Percentiles rank a stretch among this genome's conserved stretches.
Evolutionary conservation across 2,329 filamentous ascomycete species (phyloP).

Genomic region (Claviceps pusilla): DNA sequence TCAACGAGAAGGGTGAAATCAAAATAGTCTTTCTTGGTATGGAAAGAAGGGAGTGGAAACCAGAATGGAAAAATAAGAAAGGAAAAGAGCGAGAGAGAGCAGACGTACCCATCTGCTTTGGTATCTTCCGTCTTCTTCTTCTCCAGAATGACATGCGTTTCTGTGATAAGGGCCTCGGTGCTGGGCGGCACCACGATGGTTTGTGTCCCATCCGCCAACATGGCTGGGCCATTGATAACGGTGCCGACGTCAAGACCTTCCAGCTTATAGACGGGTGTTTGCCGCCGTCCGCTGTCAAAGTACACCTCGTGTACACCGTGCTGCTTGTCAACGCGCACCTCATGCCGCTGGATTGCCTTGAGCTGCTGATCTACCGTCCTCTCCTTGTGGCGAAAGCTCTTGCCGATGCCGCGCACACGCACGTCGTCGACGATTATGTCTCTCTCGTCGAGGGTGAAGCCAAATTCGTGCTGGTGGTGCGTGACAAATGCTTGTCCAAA

Average conservation of each 20-base stretch:
- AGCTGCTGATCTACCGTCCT: slow-evolving; percentile 77
- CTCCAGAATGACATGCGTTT: slow-evolving; percentile 83
- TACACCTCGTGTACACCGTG: slow-evolving; percentile 60
- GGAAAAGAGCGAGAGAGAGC: too few species aligned
- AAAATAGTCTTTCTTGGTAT: neutral
- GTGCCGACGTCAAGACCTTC: slow-evolving; percentile 59
- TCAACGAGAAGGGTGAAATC: neutral
- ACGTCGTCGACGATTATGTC: slow-evolving; percentile 88
- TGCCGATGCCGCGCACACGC: slow-evolving; percentile 74
- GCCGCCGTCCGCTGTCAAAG: slow-evolving; percentile 63
- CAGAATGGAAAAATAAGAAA: neutral
- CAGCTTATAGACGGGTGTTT: slow-evolving; percentile 74
- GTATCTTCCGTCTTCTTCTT: slow-evolving; percentile 41
- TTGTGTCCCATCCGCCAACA: slow-evolving; percentile 76
- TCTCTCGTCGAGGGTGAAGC: slow-evolving; percentile 69
- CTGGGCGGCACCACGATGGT: slow-evolving; percentile 80
- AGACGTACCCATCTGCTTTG: slow-evolving; percentile 15
- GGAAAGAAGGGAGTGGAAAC: neutral
- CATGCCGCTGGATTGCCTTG: slow-evolving; percentile 47
- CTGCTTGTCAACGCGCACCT: slow-evolving; percentile 41
- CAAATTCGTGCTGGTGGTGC: slow-evolving; percentile 85
- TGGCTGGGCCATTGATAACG: slow-evolving; percentile 62
- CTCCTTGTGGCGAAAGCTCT: slow-evolving; percentile 65
- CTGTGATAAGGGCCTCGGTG: slow-evolving; percentile 59
- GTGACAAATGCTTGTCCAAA: slow-evolving; percentile 74